Evolutionary conservation across 2,329 filamentous ascomycete genomes (phyloP).

Genomic region (Didymella pinodella): DNA sequence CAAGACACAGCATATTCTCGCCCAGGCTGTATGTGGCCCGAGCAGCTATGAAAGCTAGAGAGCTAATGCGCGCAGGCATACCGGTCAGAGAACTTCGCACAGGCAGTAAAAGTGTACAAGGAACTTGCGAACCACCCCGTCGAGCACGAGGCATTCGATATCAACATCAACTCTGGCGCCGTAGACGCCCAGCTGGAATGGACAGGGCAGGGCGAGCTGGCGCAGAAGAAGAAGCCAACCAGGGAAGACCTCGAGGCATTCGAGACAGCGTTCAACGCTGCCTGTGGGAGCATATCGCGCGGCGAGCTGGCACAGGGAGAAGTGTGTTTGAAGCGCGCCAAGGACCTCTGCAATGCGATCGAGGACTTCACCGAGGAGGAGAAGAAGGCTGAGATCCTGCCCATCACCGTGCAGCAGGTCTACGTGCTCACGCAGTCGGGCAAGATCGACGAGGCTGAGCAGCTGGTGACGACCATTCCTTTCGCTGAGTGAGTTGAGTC

Average conservation of each 20-base stretch:
- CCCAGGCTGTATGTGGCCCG: conserved; percentile 63
- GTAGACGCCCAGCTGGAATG: conserved; percentile 76
- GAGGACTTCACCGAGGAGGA: conserved; percentile 78
- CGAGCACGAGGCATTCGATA: conserved; percentile 74
- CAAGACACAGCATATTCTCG: conserved; percentile 67
- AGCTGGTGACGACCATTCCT: conserved; percentile 69
- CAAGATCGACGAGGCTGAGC: conserved; percentile 69
- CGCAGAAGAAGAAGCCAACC: conserved; percentile 63
- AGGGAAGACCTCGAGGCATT: conserved; percentile 75
- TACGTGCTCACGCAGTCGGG: conserved; percentile 74
- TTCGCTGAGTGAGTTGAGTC: conserved; percentile 63
- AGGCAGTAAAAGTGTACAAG: conserved; percentile 70
- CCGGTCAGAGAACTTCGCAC: conserved; percentile 74
- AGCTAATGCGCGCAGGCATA: conserved; percentile 63
- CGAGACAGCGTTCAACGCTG: conserved; percentile 82
- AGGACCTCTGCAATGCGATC: conserved; percentile 73
- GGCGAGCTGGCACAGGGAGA: conserved; percentile 71
- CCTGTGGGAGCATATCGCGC: conserved; percentile 74
- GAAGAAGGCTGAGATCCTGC: conserved; percentile 75
- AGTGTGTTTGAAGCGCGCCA: conserved; percentile 73
- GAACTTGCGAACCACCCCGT: conserved; percentile 60
- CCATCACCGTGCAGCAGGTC: conserved; percentile 78
- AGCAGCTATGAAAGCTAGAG: not conserved
- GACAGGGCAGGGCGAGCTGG: conserved; percentile 64
- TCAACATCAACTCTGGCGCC: conserved; percentile 78